Conservation (phyloP, 805 yeast genomes). For the Pichia californica region DNA sequence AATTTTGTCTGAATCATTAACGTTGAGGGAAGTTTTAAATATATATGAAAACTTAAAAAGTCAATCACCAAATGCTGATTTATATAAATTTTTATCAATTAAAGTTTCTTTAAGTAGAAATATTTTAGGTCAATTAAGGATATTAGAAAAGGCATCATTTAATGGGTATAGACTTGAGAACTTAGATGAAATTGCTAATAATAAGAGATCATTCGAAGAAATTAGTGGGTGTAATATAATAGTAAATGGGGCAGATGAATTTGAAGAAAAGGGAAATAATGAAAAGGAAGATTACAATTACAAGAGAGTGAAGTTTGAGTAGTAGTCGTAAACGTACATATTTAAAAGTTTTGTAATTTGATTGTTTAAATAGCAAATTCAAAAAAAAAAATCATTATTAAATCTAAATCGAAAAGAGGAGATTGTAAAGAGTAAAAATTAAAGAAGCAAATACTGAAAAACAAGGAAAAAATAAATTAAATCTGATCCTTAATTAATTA, state of each 20-base stretch:
- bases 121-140: not conserved
- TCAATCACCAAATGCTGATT: constrained; percentile 10
- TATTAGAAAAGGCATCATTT: not conserved
- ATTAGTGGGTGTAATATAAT: too few species aligned
- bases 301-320: too few species aligned
- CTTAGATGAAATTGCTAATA: not conserved
- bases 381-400: too few species aligned
- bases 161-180: constrained; percentile 3
- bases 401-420: too few species aligned
- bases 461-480: too few species aligned
- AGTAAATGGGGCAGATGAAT: too few species aligned
- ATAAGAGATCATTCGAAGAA: not conserved
- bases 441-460: too few species aligned
- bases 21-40: constrained; percentile 18
- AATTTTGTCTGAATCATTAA: constrained; percentile 11
- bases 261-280: not conserved
- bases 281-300: too few species aligned
- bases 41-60: constrained; percentile 17
- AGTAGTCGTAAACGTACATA: too few species aligned
- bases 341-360: too few species aligned
- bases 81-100: constrained; percentile 5
- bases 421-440: too few species aligned
- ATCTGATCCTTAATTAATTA: constrained; percentile 6
- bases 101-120: constrained; percentile 1
- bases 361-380: too few species aligned